These are phyloP conservation scores for Cordyceps cateniannulata DNA, from an alignment of 2,329 filamentous ascomycete species.

Conservation along the genomic window DNA sequence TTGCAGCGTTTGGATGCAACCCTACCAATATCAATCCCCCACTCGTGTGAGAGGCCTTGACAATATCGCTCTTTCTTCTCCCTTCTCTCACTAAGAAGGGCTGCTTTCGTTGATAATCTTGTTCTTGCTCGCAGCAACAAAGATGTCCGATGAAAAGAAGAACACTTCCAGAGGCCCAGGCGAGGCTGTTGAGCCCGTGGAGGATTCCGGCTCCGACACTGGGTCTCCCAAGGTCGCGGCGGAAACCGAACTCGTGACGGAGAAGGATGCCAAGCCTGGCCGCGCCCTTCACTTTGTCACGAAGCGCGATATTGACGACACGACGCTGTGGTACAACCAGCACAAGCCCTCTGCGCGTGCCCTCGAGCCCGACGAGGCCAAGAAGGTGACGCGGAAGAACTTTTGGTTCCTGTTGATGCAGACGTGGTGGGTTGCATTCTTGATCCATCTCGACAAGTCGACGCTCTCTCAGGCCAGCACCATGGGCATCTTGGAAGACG, in stretches of 20 bases:
- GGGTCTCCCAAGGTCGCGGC: not conserved
- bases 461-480: slow-evolving; percentile 19
- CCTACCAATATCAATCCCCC: not conserved
- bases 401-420: slow-evolving; percentile 20
- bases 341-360: slow-evolving; percentile 15
- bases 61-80: too few species aligned
- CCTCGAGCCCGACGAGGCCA: slow-evolving; percentile 11
- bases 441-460: slow-evolving; percentile 22
- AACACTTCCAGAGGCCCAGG: not conserved
- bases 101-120: not conserved
- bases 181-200: not conserved
- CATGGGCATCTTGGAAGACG: slow-evolving; percentile 22
- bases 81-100: not conserved
- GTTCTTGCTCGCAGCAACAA: not conserved
- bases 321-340: slow-evolving; percentile 19
- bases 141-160: not conserved
- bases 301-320: slow-evolving; percentile 18
- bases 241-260: not conserved
- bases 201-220: slow-evolving; percentile 1
- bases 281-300: slow-evolving; percentile 13
- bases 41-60: not conserved
- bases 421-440: slow-evolving; percentile 20
- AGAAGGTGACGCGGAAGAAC: slow-evolving; percentile 17
- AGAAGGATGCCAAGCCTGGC: not conserved
- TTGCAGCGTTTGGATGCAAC: not conserved